Evolutionary conservation across 2,329 filamentous ascomycete genomes (phyloP).

Genomic region (Acephala macrosclerotiorum): DNA sequence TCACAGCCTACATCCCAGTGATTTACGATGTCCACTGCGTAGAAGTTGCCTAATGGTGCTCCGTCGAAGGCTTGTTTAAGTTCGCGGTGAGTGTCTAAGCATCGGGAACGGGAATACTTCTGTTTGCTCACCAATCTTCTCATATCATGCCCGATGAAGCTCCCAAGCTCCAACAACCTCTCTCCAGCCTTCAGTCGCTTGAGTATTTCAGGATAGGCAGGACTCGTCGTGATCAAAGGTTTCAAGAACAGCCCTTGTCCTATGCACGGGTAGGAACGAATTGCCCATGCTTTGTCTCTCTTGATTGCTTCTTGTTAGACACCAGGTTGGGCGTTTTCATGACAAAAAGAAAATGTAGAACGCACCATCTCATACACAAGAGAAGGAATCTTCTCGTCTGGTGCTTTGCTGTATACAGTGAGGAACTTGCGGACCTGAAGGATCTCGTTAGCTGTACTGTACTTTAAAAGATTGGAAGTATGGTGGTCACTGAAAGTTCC

Average conservation of each 20-base stretch:
- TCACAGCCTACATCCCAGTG: background rate
- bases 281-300: conserved; percentile 9
- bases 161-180: conserved; percentile 7
- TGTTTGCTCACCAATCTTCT: background rate
- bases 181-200: background rate
- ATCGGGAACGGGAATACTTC: background rate
- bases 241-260: conserved; percentile 9
- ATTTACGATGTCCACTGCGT: background rate
- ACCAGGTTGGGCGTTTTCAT: background rate
- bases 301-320: background rate
- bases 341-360: background rate
- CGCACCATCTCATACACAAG: background rate
- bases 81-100: background rate
- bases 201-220: background rate
- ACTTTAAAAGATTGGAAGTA: background rate
- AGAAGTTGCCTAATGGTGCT: background rate
- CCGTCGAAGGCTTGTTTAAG: background rate
- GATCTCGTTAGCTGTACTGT: background rate
- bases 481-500: no score
- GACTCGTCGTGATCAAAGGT: background rate
- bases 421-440: background rate
- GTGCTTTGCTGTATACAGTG: background rate
- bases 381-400: background rate
- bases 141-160: conserved; percentile 14
- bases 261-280: conserved; percentile 12